Conservation (phyloP, 345 rosid species). For the Populus alba region DNA sequence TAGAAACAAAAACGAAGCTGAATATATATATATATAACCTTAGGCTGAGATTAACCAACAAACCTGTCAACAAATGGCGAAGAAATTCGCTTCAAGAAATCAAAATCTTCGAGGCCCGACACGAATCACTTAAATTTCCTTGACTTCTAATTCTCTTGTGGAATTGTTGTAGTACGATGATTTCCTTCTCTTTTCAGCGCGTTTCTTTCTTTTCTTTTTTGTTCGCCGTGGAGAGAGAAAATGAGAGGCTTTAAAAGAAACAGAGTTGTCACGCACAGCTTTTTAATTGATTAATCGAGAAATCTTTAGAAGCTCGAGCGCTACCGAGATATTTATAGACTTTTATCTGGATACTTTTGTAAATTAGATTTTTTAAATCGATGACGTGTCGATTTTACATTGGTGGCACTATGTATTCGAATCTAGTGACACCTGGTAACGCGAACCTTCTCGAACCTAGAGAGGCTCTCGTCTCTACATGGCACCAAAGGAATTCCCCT, state of each 20-base stretch:
- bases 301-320: accelerated
- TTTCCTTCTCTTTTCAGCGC: no score
- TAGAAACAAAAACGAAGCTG: background rate
- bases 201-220: no score
- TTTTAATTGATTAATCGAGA: background rate
- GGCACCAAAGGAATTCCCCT: background rate
- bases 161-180: background rate
- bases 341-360: conserved; percentile 50
- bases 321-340: conserved; percentile 34
- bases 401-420: background rate
- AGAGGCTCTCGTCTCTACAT: background rate
- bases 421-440: background rate
- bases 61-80: background rate
- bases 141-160: background rate
- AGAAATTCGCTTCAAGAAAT: background rate
- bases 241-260: background rate
- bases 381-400: conserved; percentile 20
- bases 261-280: background rate
- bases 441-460: conserved; percentile 29
- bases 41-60: background rate
- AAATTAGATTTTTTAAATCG: background rate
- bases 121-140: background rate
- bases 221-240: background rate
- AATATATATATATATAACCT: no score
- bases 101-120: background rate